Evolutionary conservation across 805 yeast species (phyloP), one percentile per base, ranked within the genome.

Genomic region (Starmerella geochares): DNA sequence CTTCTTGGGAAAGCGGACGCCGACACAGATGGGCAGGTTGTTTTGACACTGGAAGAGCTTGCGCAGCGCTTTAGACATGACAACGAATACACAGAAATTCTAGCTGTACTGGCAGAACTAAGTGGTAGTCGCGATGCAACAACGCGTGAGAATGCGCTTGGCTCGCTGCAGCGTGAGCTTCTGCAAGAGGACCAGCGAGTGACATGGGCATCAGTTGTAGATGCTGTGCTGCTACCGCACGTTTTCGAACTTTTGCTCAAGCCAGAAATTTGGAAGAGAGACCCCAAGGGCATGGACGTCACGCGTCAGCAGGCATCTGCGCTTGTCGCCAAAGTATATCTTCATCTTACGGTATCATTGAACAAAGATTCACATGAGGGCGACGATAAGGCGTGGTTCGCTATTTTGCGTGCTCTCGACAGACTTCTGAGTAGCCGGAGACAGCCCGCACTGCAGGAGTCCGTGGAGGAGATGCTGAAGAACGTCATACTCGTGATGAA

Each of bases 281-380:
- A 83, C 60, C 69, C 72, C 1, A 61, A 63, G 5, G 87, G 86
- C 2, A 81, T 80, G 75, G 69, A 72, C 7, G 72, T 69, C 50
- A 81, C 92, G 0, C 80, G 86, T 46, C 70, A 74, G 46, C 86
- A 81, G 52, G 78, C 83, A 1, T 71, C 92, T 48, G 71, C 77
- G 11, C 65, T 85, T 43, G 71, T 83, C 10, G 79, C 94, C 50
- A 83, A 83, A 60, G 71, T 75, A n/a, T 79, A 77, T 56, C 54
- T 79, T 37, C 76, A 72, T 40, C 74, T 75, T 54, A 53, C 58
- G 13, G 51, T 48, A 1, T 69, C 73, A 37, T 66, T 65, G 21
- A 43, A 57, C 52, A 54, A 50, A n/a, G 58, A 47, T 44, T 62
- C 46, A 46, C 58, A 48, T 43, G 60, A 58, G 47, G 54, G 54